Percentiles rank a stretch among this genome's conserved stretches.
Evolutionary conservation across 2,329 filamentous ascomycete species (phyloP).

Genomic region (Sporothrix brasiliensis): DNA sequence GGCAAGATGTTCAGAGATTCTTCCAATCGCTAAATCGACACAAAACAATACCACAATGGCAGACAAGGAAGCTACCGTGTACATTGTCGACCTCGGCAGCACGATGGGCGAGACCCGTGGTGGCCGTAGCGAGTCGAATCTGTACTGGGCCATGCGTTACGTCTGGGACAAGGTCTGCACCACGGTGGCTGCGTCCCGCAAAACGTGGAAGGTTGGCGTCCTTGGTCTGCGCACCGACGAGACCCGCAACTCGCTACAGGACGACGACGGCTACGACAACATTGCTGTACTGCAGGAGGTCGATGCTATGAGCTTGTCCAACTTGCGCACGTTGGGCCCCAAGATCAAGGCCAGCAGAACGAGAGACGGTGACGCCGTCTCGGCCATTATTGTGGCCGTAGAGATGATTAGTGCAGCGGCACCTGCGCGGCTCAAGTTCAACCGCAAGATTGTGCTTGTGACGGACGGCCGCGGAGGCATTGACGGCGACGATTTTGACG

Average conservation of each 20-base stretch:
- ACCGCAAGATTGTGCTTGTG: slow-evolving; percentile 77
- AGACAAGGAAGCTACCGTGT: slow-evolving; percentile 89
- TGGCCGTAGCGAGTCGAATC: slow-evolving; percentile 74
- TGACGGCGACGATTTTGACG: slow-evolving; percentile 69
- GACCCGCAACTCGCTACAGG: slow-evolving; percentile 66
- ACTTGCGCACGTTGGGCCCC: slow-evolving; percentile 66
- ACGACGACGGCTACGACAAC: slow-evolving; percentile 75
- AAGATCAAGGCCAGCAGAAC: slow-evolving; percentile 69
- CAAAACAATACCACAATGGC: slow-evolving; percentile 63
- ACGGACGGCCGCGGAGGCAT: slow-evolving; percentile 78
- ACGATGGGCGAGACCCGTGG: slow-evolving; percentile 77
- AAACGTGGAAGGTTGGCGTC: slow-evolving; percentile 75
- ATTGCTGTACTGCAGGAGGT: slow-evolving; percentile 77
- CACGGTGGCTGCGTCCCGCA: slow-evolving; percentile 68
- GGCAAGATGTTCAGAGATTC: background rate
- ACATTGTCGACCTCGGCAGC: slow-evolving; percentile 82
- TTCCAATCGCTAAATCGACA: background rate
- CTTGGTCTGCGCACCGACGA: slow-evolving; percentile 80
- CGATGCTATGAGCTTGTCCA: slow-evolving; percentile 63
- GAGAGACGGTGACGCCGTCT: slow-evolving; percentile 78
- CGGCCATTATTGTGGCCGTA: slow-evolving; percentile 81
- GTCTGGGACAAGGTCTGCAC: slow-evolving; percentile 90
- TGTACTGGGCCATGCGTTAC: slow-evolving; percentile 89
- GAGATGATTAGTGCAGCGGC: slow-evolving; percentile 75
- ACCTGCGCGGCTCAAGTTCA: slow-evolving; percentile 81